Base-by-base conservation (phyloP, 257 asterid genomes). In the Solanum phureja region DNA sequence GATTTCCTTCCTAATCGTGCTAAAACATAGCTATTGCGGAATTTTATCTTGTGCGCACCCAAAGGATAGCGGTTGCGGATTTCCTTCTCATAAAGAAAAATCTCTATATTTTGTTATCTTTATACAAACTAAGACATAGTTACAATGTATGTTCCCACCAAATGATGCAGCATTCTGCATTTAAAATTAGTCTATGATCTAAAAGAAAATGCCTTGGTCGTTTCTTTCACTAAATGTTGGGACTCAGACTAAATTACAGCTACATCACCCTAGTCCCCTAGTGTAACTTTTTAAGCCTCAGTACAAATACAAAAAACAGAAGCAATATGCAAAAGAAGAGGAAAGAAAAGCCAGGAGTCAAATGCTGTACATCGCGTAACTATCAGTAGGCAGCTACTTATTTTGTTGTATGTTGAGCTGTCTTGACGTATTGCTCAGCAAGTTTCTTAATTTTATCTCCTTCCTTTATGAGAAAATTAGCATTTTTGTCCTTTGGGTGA, bases 391-490 rank as follows among this genome's bases (percentile, higher is more conserved):
- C 11, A 42, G 31, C 90, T 83, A 73, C 86, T 77, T 88, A 46
- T 73, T 90, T 91, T 7, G 91, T 77, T 89, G 88, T 91, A 87
- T 91, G 94, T 83, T 92, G 99, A 72, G 98, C 92, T 42, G 99
- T 87, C 91, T 96, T 98, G 33, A 95, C 94, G 10, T 97, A 97
- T 88, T 96, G 96, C 91, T 93, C 96, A 0, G 99, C 99, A 24
- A 97, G 95, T 89, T 94, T 97, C 95, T 96, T 97, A 90, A 97
- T 98, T 86, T 94, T 97, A 73, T 97, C 98, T 37, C 99, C 99
- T 94, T 96, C 99, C 91, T 94, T 97, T 90, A 97, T 94, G 86
- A 97, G 98, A 87, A 97, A 97, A 91, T 94, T 95, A 9, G 99
- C 99, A 37, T 91, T 94, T 79, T 91, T 95, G 89, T 93, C 99